These are phyloP conservation scores for Jatropha podagrica DNA, from an alignment of 441 rosid genomes.

Conservation along the genomic window DNA sequence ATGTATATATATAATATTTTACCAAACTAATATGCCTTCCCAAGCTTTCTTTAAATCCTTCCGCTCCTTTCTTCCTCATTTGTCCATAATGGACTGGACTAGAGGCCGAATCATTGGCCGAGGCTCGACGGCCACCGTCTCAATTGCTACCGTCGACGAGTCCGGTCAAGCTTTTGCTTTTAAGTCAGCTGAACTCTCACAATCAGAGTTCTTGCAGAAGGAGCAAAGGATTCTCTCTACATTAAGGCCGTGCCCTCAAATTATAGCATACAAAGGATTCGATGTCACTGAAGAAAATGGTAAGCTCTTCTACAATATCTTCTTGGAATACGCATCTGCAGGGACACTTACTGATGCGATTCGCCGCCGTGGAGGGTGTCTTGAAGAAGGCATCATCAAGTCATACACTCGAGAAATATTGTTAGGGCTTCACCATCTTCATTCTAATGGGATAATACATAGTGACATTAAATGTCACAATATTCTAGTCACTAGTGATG, in stretches of 20 bases:
- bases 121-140: constrained; percentile 49
- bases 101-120: constrained; percentile 43
- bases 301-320: constrained; percentile 44
- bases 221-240: constrained; percentile 48
- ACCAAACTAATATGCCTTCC: not conserved
- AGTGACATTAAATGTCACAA: constrained; percentile 69
- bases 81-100: constrained; percentile 38
- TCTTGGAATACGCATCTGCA: constrained; percentile 44
- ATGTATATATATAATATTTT: not conserved
- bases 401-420: constrained; percentile 39
- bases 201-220: constrained; percentile 36
- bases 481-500: constrained; percentile 44
- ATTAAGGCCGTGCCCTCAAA: constrained; percentile 39
- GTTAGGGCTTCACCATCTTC: constrained; percentile 51
- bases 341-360: constrained; percentile 45
- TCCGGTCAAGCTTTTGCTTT: constrained; percentile 49
- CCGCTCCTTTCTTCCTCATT: not conserved
- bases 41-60: not conserved
- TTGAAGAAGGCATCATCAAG: constrained; percentile 35
- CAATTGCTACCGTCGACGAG: constrained; percentile 30
- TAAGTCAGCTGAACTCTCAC: constrained; percentile 45
- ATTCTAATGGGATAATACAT: constrained; percentile 55
- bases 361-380: constrained; percentile 28
- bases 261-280: constrained; percentile 49
- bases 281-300: constrained; percentile 42